These are phyloP conservation scores for Veloporphyrellus conicus DNA, from an alignment of 1,284 basidiomycete genomes.

Conservation along the genomic window DNA sequence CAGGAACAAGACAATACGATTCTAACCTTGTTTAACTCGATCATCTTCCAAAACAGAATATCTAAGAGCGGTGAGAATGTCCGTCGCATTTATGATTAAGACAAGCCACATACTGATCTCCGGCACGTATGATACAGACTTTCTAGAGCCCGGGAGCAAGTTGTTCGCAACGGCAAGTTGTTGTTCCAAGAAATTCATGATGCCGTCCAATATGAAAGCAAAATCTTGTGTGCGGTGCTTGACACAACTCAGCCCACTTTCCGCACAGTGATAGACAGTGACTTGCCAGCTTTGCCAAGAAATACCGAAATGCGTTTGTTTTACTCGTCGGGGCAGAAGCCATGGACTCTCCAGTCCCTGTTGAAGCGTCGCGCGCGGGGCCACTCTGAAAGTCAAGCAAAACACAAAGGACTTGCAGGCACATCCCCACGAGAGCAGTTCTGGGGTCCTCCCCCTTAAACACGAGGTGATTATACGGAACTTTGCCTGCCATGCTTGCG, in stretches of 20 bases:
- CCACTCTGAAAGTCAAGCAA: slow-evolving; percentile 81
- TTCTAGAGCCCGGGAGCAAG: slow-evolving; percentile 77
- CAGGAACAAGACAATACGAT: background rate
- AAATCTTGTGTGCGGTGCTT: slow-evolving; percentile 89
- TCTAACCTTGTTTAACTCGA: slow-evolving; percentile 84
- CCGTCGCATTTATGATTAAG: slow-evolving; percentile 3
- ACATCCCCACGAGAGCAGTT: slow-evolving; percentile 64
- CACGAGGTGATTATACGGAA: slow-evolving; percentile 88
- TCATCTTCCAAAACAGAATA: slow-evolving; percentile 84
- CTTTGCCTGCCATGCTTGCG: slow-evolving; percentile 58
- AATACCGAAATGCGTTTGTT: slow-evolving; percentile 87
- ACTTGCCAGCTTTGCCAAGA: slow-evolving; percentile 79
- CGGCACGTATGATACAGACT: slow-evolving; percentile 73
- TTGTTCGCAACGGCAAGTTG: slow-evolving; percentile 71
- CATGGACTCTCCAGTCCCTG: slow-evolving; percentile 42
- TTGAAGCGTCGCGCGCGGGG: slow-evolving; percentile 52
- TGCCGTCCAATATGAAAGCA: slow-evolving; percentile 72
- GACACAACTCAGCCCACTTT: slow-evolving; percentile 10
- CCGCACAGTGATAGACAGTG: slow-evolving; percentile 5
- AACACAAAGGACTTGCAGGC: slow-evolving; percentile 71
- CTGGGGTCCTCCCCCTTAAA: slow-evolving; percentile 80
- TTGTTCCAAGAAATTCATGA: slow-evolving; percentile 67
- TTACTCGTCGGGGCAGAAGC: slow-evolving; percentile 53
- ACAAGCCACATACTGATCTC: slow-evolving; percentile 62
- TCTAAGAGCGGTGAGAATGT: slow-evolving; percentile 42